These are phyloP conservation scores for Urochloa ruziziensis DNA, from an alignment of 176 grass and related monocot genomes.

Conservation along the genomic window DNA sequence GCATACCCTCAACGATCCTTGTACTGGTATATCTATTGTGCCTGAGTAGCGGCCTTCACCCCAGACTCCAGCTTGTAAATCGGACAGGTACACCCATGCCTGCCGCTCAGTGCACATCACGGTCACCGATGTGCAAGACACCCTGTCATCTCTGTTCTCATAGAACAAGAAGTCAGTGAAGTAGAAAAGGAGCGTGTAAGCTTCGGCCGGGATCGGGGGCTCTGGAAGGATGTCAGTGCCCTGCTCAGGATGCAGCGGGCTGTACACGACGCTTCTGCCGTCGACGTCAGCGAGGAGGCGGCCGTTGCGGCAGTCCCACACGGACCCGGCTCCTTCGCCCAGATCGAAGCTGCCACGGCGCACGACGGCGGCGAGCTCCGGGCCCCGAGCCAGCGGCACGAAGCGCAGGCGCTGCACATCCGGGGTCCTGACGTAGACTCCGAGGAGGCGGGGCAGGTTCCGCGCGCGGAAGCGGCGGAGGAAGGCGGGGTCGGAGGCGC, in stretches of 20 bases:
- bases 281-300: not conserved
- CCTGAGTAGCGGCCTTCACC: not conserved
- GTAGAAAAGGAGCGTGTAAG: not conserved
- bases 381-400: not conserved
- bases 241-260: not conserved
- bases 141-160: not conserved
- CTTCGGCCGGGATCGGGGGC: not conserved
- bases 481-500: not conserved
- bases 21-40: not conserved
- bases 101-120: not conserved
- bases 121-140: not conserved
- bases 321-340: not conserved
- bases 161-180: not conserved
- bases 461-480: not conserved
- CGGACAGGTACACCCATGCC: not conserved
- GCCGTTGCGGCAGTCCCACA: not conserved
- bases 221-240: not conserved
- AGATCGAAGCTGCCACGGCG: not conserved
- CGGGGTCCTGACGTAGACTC: not conserved
- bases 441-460: not conserved
- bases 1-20: not conserved
- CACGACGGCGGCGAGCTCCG: slow-evolving; percentile 2
- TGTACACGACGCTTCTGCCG: not conserved
- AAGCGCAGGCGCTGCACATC: not conserved
- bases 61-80: not conserved